These are phyloP conservation scores for Forsythia suspensa DNA, from an alignment of 257 asterid genomes.

Conservation along the genomic window DNA sequence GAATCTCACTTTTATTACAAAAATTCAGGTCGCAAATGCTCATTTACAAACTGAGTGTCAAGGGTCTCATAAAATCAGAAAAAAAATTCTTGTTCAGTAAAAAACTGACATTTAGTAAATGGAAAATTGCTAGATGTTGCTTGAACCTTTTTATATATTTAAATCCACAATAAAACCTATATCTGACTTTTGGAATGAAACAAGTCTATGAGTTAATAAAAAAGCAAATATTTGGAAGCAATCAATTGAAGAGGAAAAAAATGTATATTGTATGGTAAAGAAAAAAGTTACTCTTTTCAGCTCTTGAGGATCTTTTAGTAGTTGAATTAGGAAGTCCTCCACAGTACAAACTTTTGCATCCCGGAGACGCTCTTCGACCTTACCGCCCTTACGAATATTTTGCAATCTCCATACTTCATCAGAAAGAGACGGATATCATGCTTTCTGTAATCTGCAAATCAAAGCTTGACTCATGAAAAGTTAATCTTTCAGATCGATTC, in stretches of 20 bases:
- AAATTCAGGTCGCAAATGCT: background rate
- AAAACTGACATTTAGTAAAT: too few species aligned
- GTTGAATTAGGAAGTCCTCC: conserved; percentile 50
- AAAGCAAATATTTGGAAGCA: too few species aligned
- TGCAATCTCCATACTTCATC: conserved; percentile 49
- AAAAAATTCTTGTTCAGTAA: too few species aligned
- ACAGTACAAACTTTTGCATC: conserved; percentile 34
- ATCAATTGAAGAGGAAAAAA: background rate
- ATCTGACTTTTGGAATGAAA: too few species aligned
- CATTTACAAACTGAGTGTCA: background rate
- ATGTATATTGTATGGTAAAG: background rate
- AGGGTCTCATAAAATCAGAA: too few species aligned
- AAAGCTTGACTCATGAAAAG: background rate
- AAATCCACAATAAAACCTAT: too few species aligned
- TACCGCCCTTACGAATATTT: conserved; percentile 31
- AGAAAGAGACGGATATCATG: conserved; percentile 29
- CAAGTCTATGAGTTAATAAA: too few species aligned
- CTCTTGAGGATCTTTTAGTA: conserved; percentile 33
- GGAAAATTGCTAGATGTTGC: background rate
- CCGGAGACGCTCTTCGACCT: conserved; percentile 29
- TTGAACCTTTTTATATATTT: too few species aligned
- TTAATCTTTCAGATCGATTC: too few species aligned
- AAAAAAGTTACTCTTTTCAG: conserved; percentile 46
- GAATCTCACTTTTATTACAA: background rate
- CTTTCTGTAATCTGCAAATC: conserved; percentile 48